Percentiles rank a stretch among this genome's conserved stretches.
Conservation (phyloP, 768 basidiomycete species). For the Austroboletus festivus region DNA sequence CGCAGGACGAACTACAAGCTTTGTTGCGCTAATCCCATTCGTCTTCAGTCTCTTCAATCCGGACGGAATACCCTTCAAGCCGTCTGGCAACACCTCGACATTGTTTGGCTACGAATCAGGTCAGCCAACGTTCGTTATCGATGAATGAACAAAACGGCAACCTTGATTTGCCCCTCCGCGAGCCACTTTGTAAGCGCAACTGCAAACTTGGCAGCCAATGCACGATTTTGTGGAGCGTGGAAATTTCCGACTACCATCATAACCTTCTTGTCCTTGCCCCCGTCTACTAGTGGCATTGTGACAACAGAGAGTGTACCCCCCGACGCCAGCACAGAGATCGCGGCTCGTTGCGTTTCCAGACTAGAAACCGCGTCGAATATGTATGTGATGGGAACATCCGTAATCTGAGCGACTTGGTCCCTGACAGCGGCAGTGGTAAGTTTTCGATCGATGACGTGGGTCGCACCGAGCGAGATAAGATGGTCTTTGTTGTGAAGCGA, state of each 20-base stretch:
- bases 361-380: conserved; percentile 29
- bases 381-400: not conserved
- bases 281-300: not conserved
- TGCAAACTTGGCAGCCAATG: not conserved
- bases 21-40: no score
- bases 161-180: conserved; percentile 13
- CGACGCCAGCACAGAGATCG: conserved; percentile 27
- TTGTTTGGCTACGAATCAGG: no score
- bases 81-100: no score
- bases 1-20: no score
- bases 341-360: conserved; percentile 30
- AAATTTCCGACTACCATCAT: not conserved
- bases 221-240: not conserved
- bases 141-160: not conserved
- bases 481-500: conserved; percentile 29
- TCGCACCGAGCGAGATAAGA: conserved; percentile 33
- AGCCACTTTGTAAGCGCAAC: conserved; percentile 6
- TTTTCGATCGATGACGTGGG: conserved; percentile 31
- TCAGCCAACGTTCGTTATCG: no score
- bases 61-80: no score
- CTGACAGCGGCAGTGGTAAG: conserved; percentile 5
- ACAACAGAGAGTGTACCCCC: conserved; percentile 20
- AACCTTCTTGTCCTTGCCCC: conserved; percentile 4
- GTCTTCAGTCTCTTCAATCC: no score
- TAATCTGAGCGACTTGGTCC: not conserved